Percentiles rank a stretch among this genome's conserved stretches.
Evolutionary conservation across 2,329 filamentous ascomycete genomes (phyloP).

Genomic region (Bisporella sp.): DNA sequence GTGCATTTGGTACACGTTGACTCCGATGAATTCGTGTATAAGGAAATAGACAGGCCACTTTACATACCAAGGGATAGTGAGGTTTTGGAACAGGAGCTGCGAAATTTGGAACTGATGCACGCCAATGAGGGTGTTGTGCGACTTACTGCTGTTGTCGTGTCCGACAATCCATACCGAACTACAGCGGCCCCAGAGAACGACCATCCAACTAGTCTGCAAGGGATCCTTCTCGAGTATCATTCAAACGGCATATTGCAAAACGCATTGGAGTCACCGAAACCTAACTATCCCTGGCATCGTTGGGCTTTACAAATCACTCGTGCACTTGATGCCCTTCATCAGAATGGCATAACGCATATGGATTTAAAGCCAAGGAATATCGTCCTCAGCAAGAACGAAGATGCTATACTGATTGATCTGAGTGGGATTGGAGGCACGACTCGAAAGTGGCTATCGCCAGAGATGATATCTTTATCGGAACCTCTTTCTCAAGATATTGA

Average conservation of each 20-base stretch:
- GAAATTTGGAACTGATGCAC: slow-evolving; percentile 15
- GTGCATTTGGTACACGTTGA: slow-evolving; percentile 6
- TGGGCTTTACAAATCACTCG: slow-evolving; percentile 18
- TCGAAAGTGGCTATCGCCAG: too few relatives aligned
- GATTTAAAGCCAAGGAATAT: slow-evolving; percentile 20
- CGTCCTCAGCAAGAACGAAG: too few relatives aligned
- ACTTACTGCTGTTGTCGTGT: slow-evolving; percentile 16
- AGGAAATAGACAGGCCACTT: slow-evolving; percentile 17
- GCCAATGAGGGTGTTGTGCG: slow-evolving; percentile 11
- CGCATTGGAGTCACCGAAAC: slow-evolving; percentile 8
- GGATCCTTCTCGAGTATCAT: slow-evolving; percentile 18
- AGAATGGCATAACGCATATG: slow-evolving; percentile 16
- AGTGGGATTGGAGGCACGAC: too few relatives aligned
- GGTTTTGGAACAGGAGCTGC: slow-evolving; percentile 18
- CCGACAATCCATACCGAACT: slow-evolving; percentile 13
- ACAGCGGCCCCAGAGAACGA: not conserved
- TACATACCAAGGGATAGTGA: slow-evolving; percentile 19
- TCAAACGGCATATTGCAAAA: slow-evolving; percentile 14
- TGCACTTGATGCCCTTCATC: slow-evolving; percentile 15
- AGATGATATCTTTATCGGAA: too few relatives aligned
- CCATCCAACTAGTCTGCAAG: slow-evolving; percentile 7
- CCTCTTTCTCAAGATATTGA: too few relatives aligned
- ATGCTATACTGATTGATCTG: too few relatives aligned
- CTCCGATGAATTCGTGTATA: slow-evolving; percentile 16
- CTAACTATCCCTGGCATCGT: slow-evolving; percentile 8